Percentiles rank a stretch among this genome's conserved stretches.
Evolutionary conservation across 176 grass and related monocot genomes (phyloP).

Genomic region (Zoysia pacifica): DNA sequence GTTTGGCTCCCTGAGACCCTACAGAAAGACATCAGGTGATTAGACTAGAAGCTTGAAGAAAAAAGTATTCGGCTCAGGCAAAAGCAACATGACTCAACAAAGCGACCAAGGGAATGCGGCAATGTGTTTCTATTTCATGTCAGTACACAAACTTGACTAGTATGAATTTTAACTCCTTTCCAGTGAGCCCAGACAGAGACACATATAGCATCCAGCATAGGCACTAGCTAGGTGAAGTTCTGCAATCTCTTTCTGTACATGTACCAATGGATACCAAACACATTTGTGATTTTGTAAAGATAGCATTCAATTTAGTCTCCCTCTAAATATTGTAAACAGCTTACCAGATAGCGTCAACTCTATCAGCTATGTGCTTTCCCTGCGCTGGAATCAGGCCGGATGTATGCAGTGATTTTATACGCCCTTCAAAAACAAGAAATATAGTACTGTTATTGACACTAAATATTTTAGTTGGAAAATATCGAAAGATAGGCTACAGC

Average conservation of each 20-base stretch:
- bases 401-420: slow-evolving; percentile 83
- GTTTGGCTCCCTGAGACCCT: slow-evolving; percentile 90
- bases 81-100: slow-evolving; percentile 12
- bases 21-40: slow-evolving; percentile 39
- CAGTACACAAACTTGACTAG: background rate
- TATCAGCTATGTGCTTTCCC: slow-evolving; percentile 92
- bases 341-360: slow-evolving; percentile 89
- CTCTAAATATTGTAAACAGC: slow-evolving; percentile 9
- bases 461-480: slow-evolving; percentile 18
- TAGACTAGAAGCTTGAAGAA: background rate
- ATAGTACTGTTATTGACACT: slow-evolving; percentile 32
- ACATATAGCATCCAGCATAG: background rate
- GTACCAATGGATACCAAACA: background rate
- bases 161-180: slow-evolving; percentile 1
- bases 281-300: background rate
- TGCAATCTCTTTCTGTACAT: slow-evolving; percentile 21
- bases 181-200: background rate
- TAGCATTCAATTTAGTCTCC: background rate
- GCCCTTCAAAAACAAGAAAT: slow-evolving; percentile 64
- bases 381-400: slow-evolving; percentile 86
- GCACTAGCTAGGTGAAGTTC: slow-evolving; percentile 8
- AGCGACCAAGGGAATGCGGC: slow-evolving; percentile 20
- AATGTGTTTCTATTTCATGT: slow-evolving; percentile 4
- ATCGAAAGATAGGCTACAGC: background rate
- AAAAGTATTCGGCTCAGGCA: background rate